phyloP scores from a whole-genome alignment of 169 alveolate species.

The Amoebophrya sp. region DNA sequence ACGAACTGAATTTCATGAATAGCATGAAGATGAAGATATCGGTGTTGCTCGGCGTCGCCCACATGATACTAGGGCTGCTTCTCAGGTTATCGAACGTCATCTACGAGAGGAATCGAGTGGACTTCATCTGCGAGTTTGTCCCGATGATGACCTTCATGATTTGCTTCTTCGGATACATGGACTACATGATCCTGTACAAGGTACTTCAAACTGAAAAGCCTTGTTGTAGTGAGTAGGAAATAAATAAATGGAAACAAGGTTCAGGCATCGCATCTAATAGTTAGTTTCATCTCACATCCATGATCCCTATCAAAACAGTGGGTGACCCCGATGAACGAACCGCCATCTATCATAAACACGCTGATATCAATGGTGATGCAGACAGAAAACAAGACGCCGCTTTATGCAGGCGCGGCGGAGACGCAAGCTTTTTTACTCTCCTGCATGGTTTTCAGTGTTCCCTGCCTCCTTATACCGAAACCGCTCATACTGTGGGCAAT shows the following conservation, averaged over 20 bases:
- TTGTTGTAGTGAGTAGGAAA: too few species aligned
- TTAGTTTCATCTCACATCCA: too few species aligned
- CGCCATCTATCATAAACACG: slow-evolving; percentile 90
- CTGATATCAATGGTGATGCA: slow-evolving; percentile 87
- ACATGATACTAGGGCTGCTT: slow-evolving; percentile 78
- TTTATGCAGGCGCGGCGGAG: slow-evolving; percentile 58
- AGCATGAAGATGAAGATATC: slow-evolving; percentile 98
- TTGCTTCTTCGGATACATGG: slow-evolving; percentile 88
- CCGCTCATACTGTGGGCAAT: slow-evolving; percentile 62
- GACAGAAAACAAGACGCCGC: slow-evolving; percentile 57
- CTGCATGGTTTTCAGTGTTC: slow-evolving; percentile 76
- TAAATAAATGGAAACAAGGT: too few species aligned
- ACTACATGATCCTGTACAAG: slow-evolving; percentile 72
- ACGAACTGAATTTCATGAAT: slow-evolving; percentile 86
- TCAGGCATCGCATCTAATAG: too few species aligned
- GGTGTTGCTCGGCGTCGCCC: slow-evolving; percentile 55
- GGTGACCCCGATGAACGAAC: slow-evolving; percentile 71
- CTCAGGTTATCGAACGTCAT: slow-evolving; percentile 76
- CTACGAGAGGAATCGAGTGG: slow-evolving; percentile 71
- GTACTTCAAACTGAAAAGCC: too few species aligned
- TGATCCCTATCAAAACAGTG: too few species aligned
- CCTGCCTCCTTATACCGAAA: slow-evolving; percentile 90
- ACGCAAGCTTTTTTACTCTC: slow-evolving; percentile 65
- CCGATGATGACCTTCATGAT: slow-evolving; percentile 89
- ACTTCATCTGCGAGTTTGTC: slow-evolving; percentile 88